Base-by-base conservation (phyloP, 2,329 filamentous ascomycete species). In the Clathrospora elynae region DNA sequence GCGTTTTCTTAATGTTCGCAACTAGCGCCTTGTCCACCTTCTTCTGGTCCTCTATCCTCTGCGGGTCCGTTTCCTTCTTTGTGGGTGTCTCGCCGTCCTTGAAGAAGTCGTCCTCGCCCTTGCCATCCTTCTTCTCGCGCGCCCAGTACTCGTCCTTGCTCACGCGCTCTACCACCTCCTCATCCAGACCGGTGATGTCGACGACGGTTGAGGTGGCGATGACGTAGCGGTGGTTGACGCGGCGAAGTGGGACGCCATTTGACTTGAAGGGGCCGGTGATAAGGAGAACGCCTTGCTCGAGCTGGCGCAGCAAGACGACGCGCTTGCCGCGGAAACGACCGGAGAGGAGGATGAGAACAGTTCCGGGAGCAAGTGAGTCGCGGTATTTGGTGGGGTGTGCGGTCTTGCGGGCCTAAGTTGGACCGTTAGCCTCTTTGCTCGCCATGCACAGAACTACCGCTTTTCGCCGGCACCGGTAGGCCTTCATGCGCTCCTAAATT, bases 281-380 rank as follows among this genome's bases (percentile, higher is more conserved):
- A 74, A 99, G 88, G 74, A 99, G 90, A 59, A 96, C 88, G 78
- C 93, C 93, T 80, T 96, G 89, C 70, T 88, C 83, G 72, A 97
- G 90, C 76, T 87, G 84, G 84, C 96, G 96, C 74, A 99, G 87
- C 76, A 96, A 90, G 71, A 99, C 83, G 70, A 97, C 93, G 74
- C 93, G 93, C 89, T 97, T 97, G 83, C 93, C 93, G 69, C 93
- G 90, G 89, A 97, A 99, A 72, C 93, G 92, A 71, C 93, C 93
- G 73, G 93, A 92, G 73, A 99, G 90, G 73, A 99, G 90, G 79
- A 99, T 97, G 73, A 99, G 87, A 73, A 99, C 83, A 71, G 91
- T 88, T 71, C 93, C 93, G 71, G 93, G 92, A 77, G 89, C 83
- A 71, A 99, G 91, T 62, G 88, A 87, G 72, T 87, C 79, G 74